Base-by-base conservation (phyloP, 805 yeast genomes). In the Wickerhamiella bombiphila region DNA sequence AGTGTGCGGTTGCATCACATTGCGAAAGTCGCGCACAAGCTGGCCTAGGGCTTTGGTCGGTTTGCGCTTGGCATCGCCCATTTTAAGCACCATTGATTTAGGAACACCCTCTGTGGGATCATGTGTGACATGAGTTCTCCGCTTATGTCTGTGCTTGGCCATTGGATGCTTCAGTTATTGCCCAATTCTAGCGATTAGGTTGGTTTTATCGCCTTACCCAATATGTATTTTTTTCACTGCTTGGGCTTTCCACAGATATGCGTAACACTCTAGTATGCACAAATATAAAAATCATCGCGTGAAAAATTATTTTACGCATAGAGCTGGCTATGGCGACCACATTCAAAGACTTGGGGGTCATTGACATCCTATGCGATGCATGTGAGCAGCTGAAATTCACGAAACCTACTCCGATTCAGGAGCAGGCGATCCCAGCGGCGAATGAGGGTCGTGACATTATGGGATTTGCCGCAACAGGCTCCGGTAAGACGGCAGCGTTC, bases 401-500 rank as follows among this genome's bases (percentile, higher is more conserved):
- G 14, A 74, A 69, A 47, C 97, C 98, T 30, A 86, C 97, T 0
- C 94, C 97, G 8, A 91, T 88, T 57, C 98, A 88, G 61, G 70
- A 77, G 5, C 83, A 82, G 57, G 72, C 95, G 9, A 80, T 88
- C 44, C 97, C 97, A 1, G 79, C 80, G 47, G 95, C 94, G 3
- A 60, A 91, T 15, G 73, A 78, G 47, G 95, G 95, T 3, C 74
- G 83, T 46, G 98, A 88, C 60, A 77, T 88, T 34, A 85, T 88
- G 53, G 98, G 98, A 11, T 68, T 88, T 44, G 98, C 98, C 0
- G 95, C 88, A 54, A 88, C 98, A 0, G 98, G 98, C 32, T 82
- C 95, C 3, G 98, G 98, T 46, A 88, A 88, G 59, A 91, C 98
- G 0, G 98, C 97, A 0, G 98, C 98, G 0, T 91, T 91, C 66